Base-by-base conservation (phyloP, 208 protist species). In the Endotrypanum monterogeii region DNA sequence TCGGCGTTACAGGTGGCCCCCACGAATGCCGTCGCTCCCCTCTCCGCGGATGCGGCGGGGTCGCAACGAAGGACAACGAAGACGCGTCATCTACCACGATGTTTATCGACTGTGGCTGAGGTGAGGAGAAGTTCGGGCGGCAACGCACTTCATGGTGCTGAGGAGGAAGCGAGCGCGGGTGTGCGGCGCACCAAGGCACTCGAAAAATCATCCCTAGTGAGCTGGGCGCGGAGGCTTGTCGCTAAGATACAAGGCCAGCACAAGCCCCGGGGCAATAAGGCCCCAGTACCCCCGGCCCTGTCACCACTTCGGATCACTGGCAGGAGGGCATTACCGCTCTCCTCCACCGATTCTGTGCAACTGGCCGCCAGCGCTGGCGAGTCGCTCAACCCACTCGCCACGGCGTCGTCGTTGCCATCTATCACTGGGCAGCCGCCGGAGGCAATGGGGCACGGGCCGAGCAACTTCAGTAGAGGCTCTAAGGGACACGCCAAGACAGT, bases 61-160 rank as follows among this genome's bases (percentile, higher is more conserved):
- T 44, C 58, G 57, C 32, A 46, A 46, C 67, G 57, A 9, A 35
- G 11, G 23, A 1, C n/a, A 18, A 48, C 32, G 46, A 69, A 61
- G 51, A 48, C 51, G 8, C 46, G 67, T 61, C 74, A 57, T 3
- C 65, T 67, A 67, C 18, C 56, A 56, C 58, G 74, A 23, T 58
- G 74, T 30, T 37, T 55, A 6, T 46, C 74, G 1, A n/a, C 72
- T 0, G 18, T 25, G 61, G 61, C 35, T 14, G 37, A 8, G 28
- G 62, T 41, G 39, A 39, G 46, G 35, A 18, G 20, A 41, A 48
- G 16, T 16, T 12, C 62, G 25, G 30, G 11, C 3, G 25, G 23
- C 41, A 4, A 18, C n/a, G 37, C 57, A 11, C 39, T 55, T 46
- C 56, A n/a, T 41, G 50, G 25, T 46, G 7, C 7, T 25, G 44